Evolutionary conservation across 176 grass and related monocot species (phyloP), one percentile per base, ranked within the genome.

Genomic region (Musa beccarii): DNA sequence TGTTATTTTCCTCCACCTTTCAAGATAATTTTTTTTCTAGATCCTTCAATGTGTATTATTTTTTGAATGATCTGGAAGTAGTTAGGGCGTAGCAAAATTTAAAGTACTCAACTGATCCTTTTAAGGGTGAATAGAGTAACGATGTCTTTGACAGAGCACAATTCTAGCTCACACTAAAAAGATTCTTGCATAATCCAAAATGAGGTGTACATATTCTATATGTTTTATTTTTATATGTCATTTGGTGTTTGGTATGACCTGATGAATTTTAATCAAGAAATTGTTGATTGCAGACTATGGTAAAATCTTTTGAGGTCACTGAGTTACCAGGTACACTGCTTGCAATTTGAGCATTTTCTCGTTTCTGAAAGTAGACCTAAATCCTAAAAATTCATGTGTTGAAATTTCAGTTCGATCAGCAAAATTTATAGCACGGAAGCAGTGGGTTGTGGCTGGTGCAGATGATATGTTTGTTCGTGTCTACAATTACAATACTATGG

Each of bases 381-480:
- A 66, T 21, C n/a, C 11, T 49, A 55, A 66, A 80, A 73, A 16
- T 82, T 22, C 59, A 20, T 82, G 26, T 62, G 61, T 70, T 86
- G 77, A 71, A 79, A 84, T 83, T 84, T 84, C 88, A 99, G 95
- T 99, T 69, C 79, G 95, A 52, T 99, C 90, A 0, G 90, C 95
- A 51, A 99, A 99, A 74, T 99, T 99, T 70, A 73, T 94, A 83
- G 84, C 86, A 74, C 86, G 95, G 63, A 99, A 99, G 56, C 95
- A 99, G 70, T 99, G 95, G 95, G 90, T 99, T 77, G 95, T 99
- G 78, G 95, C 95, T 81, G 95, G 95, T 81, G 90, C 95, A 81
- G 95, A 99, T 24, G 95, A 99, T 79, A 94, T 94, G 90, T 86
- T 84, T 71, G 89, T 99, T 73, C 95, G 90, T 24, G 88, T 65